phyloP scores from a whole-genome alignment of 2,329 filamentous ascomycete species.

The Arthrobotrys sinensis region DNA sequence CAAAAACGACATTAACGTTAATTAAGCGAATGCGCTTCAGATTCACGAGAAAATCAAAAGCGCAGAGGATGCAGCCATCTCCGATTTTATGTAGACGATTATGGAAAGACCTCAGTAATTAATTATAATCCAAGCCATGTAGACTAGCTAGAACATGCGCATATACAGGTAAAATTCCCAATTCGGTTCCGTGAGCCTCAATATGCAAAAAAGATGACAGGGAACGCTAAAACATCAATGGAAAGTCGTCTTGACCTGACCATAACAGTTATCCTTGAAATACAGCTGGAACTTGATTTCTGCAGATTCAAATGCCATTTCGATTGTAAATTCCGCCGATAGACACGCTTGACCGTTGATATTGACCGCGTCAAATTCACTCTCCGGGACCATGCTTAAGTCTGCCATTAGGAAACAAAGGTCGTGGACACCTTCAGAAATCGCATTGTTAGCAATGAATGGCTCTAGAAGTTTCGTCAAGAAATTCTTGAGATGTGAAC shows the following conservation, averaged over 20 bases:
- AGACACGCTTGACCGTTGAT: slow-evolving; percentile 54
- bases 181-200: background rate
- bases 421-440: slow-evolving; percentile 52
- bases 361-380: slow-evolving; percentile 48
- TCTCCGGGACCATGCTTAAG: slow-evolving; percentile 50
- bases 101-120: background rate
- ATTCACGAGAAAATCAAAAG: no score
- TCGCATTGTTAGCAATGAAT: slow-evolving; percentile 7
- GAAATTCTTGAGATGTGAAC: slow-evolving; percentile 1
- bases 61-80: no score
- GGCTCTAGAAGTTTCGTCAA: background rate
- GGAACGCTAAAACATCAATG: slow-evolving; percentile 26
- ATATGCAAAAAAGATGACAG: background rate
- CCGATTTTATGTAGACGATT: background rate
- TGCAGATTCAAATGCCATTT: slow-evolving; percentile 57
- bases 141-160: background rate
- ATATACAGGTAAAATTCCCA: slow-evolving; percentile 9
- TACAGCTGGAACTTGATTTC: slow-evolving; percentile 60
- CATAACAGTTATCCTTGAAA: slow-evolving; percentile 58
- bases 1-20: no score
- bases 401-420: slow-evolving; percentile 60
- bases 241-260: slow-evolving; percentile 60
- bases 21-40: no score
- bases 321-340: slow-evolving; percentile 55
- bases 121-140: slow-evolving; percentile 1